Percentiles rank a stretch among this genome's conserved stretches.
These are phyloP conservation scores for Ceratocystiopsis minuta DNA, from an alignment of 2,329 filamentous ascomycete species.

Conservation along the genomic window DNA sequence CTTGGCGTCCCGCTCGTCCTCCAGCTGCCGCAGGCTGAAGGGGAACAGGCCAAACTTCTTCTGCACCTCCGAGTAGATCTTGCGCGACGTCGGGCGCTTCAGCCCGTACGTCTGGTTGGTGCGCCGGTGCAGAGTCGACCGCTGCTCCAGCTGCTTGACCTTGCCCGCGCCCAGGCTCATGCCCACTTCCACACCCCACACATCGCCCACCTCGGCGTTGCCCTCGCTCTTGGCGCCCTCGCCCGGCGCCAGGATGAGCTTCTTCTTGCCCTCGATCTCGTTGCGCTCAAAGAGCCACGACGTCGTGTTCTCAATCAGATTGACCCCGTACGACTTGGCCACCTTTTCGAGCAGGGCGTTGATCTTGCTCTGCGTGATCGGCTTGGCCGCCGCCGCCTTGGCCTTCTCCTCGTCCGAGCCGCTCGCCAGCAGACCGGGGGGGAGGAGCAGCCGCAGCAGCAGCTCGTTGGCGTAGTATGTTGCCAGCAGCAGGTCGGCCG, in stretches of 20 bases:
- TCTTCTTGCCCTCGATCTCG: constrained; percentile 94
- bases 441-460: constrained; percentile 75
- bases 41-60: constrained; percentile 97
- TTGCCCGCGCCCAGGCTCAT: constrained; percentile 83
- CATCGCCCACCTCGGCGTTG: constrained; percentile 71
- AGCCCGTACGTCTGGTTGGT: constrained; percentile 82
- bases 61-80: constrained; percentile 82
- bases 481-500: constrained; percentile 75
- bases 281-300: constrained; percentile 94
- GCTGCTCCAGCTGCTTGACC: constrained; percentile 78
- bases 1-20: constrained; percentile 93
- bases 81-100: constrained; percentile 84
- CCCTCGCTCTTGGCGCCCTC: constrained; percentile 88
- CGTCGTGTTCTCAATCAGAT: constrained; percentile 91
- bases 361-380: constrained; percentile 73
- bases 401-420: constrained; percentile 91
- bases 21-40: constrained; percentile 91
- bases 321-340: constrained; percentile 77
- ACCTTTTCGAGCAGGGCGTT: constrained; percentile 80
- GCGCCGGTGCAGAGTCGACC: constrained; percentile 81
- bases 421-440: constrained; percentile 65
- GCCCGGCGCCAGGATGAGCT: constrained; percentile 78
- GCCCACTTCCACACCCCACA: constrained; percentile 95
- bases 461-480: constrained; percentile 94
- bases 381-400: constrained; percentile 68